Base-by-base conservation (phyloP, 1,284 basidiomycete genomes). In the Ceratobasidium sp. region DNA sequence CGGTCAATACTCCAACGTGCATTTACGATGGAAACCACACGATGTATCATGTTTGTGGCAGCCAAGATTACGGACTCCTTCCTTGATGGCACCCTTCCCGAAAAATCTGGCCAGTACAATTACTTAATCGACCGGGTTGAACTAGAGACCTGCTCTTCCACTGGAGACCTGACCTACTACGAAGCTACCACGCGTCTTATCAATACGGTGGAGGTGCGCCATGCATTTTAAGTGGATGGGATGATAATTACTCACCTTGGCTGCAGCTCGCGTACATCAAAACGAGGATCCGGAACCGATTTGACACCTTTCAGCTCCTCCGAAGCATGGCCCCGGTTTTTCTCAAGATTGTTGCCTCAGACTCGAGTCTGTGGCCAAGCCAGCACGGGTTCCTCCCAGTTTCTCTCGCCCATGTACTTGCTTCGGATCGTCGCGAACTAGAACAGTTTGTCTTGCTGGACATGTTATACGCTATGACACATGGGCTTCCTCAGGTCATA, bases 201-300 rank as follows among this genome's bases (percentile, higher is more conserved):
- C 11, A 43, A 41, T n/a, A 55, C 28, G 16, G 35, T 69, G 14
- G 66, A 69, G 66, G 66, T 69, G 35, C 32, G 52, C 32, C 30
- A 11, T 13, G n/a, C 18, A 11, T 3, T 23, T 32, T 28, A 2
- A 11, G 2, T 30, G 5, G 11, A 49, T 21, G 2, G 16, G 28
- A 5, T 14, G 11, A 21, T 9, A 2, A 30, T 38, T 21, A 58
- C 18, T n/a, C 23, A n/a, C n/a, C n/a, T 41, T 21, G 18, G 23
- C 5, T 6, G 1, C n/a, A 69, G 66, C n/a, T 47, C 8, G 26
- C 66, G 16, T 57, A 57, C 21, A 26, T 69, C 8, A 69, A 46
- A 28, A 43, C 47, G 14, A 44, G 52, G 23, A 18, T 69, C 16
- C 16, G 4, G 14, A 54, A 32, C 8, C 14, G 66, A 18, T 55